Evolutionary conservation across 768 basidiomycete species (phyloP), one percentile per base, ranked within the genome.

Genomic region (Russula griseocarnosa): DNA sequence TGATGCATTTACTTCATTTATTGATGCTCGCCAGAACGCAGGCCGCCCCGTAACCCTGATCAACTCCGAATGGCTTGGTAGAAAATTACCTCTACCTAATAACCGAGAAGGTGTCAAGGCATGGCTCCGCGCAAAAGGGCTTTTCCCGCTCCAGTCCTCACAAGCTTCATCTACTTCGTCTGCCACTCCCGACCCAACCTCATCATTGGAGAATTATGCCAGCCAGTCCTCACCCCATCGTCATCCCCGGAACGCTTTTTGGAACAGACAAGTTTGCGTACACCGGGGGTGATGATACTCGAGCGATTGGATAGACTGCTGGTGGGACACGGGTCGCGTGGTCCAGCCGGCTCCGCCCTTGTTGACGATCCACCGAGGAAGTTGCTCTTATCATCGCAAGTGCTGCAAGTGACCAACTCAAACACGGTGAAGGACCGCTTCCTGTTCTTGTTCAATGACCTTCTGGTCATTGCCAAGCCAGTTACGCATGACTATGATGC

Each of bases 391-490:
- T 88, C 90, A 1, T 88, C 90, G 3, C 88, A 94, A 1, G 90
- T 96, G 8, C 79, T 96, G 6, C 97, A 99, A 76, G 93, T 98
- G 18, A 93, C 93, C 69, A 94, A 97, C 75, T 81, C 86, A 47
- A 89, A 96, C 74, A 94, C 91, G 0, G 90, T 94, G 74, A 98
- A 98, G 74, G 94, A 98, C 71, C 87, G 97, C 13, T 92, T 93
- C 77, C 82, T 98, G 11, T 95, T 98, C 79, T 82, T 98, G n/a
- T 99, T 99, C 82, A 93, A 79, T 74, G 97, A 99, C 73, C 83
- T 98, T 58, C 83, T 98, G 60, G 83, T 98, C 74, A 84, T 98
- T 67, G 88, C 95, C 46, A 98, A 98, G 74, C 94, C 94, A 14
- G 80, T 94, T 63, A 78, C 86, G 59, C 82, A 84, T 42, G 86